Percentiles rank a stretch among this genome's conserved stretches.
These are phyloP conservation scores for Claviceps purpurea DNA, from an alignment of 2,329 filamentous ascomycete genomes.

Conservation along the genomic window DNA sequence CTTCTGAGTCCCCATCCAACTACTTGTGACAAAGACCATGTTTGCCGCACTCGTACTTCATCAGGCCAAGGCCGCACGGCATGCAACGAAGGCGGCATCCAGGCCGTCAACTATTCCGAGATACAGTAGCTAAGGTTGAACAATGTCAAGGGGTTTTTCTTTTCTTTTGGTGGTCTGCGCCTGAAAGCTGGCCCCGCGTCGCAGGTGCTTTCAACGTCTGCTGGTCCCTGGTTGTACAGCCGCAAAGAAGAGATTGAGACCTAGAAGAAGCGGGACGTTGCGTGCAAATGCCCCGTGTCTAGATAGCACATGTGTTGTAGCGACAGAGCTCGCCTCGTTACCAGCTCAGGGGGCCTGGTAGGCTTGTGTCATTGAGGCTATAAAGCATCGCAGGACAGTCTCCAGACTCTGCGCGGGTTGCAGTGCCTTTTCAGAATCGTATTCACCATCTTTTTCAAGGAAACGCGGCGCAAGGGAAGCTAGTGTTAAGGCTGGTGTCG, in stretches of 20 bases:
- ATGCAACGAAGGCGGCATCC: conserved; percentile 40
- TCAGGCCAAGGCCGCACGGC: conserved; percentile 37
- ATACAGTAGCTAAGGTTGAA: conserved; percentile 42
- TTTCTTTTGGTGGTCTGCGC: conserved; percentile 28
- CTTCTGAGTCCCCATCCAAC: background rate
- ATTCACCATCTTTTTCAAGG: no score
- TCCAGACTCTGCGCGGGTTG: no score
- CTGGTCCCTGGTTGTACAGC: conserved; percentile 32
- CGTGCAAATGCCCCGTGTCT: background rate
- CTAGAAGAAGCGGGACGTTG: background rate
- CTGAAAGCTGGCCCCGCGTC: conserved; percentile 27
- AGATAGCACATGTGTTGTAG: background rate
- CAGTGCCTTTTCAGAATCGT: no score
- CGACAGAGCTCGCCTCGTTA: no score
- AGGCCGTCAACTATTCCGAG: conserved; percentile 45
- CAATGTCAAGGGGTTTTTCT: conserved; percentile 43
- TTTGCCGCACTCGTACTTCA: background rate
- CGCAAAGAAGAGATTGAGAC: conserved; percentile 14
- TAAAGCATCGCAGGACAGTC: no score
- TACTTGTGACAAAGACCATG: background rate
- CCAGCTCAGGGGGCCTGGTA: no score
- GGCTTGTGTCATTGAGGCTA: no score
- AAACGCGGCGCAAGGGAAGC: no score
- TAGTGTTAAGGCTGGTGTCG: no score
- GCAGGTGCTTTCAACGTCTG: conserved; percentile 33